Evolutionary conservation across 2,329 filamentous ascomycete genomes (phyloP), one percentile per base, ranked within the genome.

Genomic region (Trichoderma hamatum): DNA sequence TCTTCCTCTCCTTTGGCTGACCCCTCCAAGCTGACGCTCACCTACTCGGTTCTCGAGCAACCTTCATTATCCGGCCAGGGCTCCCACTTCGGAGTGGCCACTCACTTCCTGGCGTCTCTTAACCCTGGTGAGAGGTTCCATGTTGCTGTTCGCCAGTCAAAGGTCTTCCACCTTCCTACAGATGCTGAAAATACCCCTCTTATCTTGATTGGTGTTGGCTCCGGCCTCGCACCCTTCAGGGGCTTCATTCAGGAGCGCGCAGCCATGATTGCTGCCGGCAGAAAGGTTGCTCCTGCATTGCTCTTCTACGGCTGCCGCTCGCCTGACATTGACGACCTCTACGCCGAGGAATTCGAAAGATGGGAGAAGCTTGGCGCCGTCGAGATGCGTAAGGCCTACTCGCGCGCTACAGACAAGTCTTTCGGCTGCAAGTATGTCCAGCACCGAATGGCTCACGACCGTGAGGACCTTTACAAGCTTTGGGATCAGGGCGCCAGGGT

Each of bases 1-100:
- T 93, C 91, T 0, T 93, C 91, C 0, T 92, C 91, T 0, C 90
- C 91, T 0, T 82, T 92, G 0, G 82, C 81, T 71, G 84, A 89
- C 71, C 82, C 86, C 0, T 81, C 80, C 13, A 82, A 83, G 69
- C 85, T 86, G 62, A 89, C 89, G 0, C 83, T 94, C 30, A 93
- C 90, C 3, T 93, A 91, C 80, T 84, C 85, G 3, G 84, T 94
- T 1, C 83, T 92, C 62, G 84, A 89, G 59, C 82, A 82, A 2
- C 84, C 86, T 0, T 84, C 88, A 0, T 80, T 84, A 13, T 82
- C 84, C 2, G 82, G 82, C 62, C 82, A 82, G 64, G 83, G 84
- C 14, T 78, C 80, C 11, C 83, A 88, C 78, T 75, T 86, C 7
- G 89, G 89, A 62, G 88, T 90, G 1, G 86, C 89, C 2, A 87